Base-by-base conservation (phyloP, 2,329 filamentous ascomycete species). In the Diplocarpon rosae region DNA sequence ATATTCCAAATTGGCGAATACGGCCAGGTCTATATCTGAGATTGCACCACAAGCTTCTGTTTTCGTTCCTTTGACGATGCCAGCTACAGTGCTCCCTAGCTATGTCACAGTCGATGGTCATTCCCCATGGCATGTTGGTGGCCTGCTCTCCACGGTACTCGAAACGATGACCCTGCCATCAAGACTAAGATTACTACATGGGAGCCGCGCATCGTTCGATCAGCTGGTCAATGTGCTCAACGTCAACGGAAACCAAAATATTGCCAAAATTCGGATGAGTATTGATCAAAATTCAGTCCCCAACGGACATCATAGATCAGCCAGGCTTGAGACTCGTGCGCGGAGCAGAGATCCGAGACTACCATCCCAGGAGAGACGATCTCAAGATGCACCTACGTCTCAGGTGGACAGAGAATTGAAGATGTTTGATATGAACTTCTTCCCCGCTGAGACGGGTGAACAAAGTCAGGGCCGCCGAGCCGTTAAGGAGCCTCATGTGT, bases 131-230 rank as follows among this genome's bases (percentile, higher is more conserved):
- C 80, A 93, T 56, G 76, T 76, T 3, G 82, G 86, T 11, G 89
- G 83, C 2, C 65, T 95, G 12, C 72, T 94, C 49, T 76, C 79
- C 12, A 72, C 84, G 1, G 85, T 83, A 1, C 61, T 95, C 11
- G 92, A 96, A 62, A 86, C 78, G 17, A 76, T 83, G 29, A 85
- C 83, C 1, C 65, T 96, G 12, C 84, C 85, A 6, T 81, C 85
- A 1, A 75, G 90, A 2, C 65, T 95, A 27, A 72, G 71, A 27
- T 63, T 62, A 3, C 62, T 55, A 50, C 68, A 61, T 53, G 66
- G 65, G 49, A 70, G 59, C 31, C 57, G 56, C 20, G 43, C 55
- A 17, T 77, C 72, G 1, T 65, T 92, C 37, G 71, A 74, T 32
- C 72, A 78, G 40, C 64, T 90, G 37, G 75, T 80, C 28, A 75